Conservation (phyloP, 1,284 basidiomycete species). For the Acaromyces ingoldii region DNA sequence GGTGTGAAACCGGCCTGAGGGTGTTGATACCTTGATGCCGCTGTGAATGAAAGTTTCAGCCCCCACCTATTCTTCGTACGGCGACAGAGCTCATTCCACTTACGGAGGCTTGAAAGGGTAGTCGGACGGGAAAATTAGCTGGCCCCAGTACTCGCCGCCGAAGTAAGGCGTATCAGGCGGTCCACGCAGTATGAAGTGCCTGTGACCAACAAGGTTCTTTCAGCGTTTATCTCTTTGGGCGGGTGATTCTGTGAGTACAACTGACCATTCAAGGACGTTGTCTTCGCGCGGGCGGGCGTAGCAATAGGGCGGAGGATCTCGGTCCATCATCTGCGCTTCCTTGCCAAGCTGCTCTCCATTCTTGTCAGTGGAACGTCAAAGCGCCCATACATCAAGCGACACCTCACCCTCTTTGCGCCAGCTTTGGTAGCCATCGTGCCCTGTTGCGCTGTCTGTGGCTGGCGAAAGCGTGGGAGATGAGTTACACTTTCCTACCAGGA, state of each 20-base stretch:
- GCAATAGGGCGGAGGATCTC: constrained; percentile 84
- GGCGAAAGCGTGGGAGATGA: background rate
- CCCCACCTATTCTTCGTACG: no score
- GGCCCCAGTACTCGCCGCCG: constrained; percentile 85
- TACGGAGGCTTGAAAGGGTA: constrained; percentile 59
- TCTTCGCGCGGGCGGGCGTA: constrained; percentile 92
- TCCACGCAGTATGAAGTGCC: constrained; percentile 61
- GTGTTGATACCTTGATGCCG: constrained; percentile 95
- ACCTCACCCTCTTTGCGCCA: constrained; percentile 21
- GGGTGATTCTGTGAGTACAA: background rate
- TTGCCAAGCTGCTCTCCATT: constrained; percentile 64
- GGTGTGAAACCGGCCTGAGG: constrained; percentile 84
- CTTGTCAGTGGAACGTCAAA: background rate
- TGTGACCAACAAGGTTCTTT: constrained; percentile 48
- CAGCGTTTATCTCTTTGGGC: background rate
- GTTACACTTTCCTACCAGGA: background rate
- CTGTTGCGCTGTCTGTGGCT: background rate
- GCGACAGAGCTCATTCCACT: constrained; percentile 1
- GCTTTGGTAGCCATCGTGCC: constrained; percentile 20
- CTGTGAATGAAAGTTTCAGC: no score
- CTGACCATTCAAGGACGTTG: constrained; percentile 66
- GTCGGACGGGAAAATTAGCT: constrained; percentile 63
- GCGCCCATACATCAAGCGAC: background rate
- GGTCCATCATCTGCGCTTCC: constrained; percentile 89
- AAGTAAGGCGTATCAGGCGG: constrained; percentile 85